A percentile compares a stretch with the other conserved stretches of the same genome.
Conservation (phyloP, 352 stramenopile species). For the Aphanomyces euteiches region DNA sequence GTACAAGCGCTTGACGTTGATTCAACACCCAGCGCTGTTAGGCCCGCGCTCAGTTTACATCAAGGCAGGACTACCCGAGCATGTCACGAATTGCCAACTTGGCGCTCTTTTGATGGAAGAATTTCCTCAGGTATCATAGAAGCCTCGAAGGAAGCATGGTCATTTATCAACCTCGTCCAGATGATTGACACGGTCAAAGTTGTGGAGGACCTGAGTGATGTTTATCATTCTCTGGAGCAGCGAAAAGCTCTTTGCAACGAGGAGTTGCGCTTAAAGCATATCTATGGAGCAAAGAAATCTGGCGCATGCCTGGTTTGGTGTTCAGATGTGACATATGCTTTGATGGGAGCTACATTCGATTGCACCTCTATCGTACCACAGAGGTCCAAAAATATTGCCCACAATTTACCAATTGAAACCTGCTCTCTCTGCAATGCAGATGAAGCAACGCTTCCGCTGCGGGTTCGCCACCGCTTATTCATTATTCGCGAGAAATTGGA, state of each 20-base stretch:
- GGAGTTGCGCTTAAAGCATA: slow-evolving; percentile 46
- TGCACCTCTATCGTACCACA: neutral
- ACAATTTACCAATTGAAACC: too few relatives aligned
- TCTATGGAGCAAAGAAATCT: slow-evolving; percentile 55
- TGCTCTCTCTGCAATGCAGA: too few relatives aligned
- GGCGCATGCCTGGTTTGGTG: slow-evolving; percentile 61
- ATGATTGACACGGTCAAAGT: slow-evolving; percentile 56
- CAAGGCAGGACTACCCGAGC: slow-evolving; percentile 48
- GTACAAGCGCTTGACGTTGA: slow-evolving; percentile 41
- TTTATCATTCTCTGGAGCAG: slow-evolving; percentile 52
- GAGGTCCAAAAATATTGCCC: too few relatives aligned
- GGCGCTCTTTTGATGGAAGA: too few relatives aligned
- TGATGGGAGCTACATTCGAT: neutral
- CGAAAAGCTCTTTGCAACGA: slow-evolving; percentile 45
- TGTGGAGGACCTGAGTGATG: slow-evolving; percentile 52
- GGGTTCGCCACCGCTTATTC: too few relatives aligned
- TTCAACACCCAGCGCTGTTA: slow-evolving; percentile 63
- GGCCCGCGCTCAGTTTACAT: slow-evolving; percentile 67
- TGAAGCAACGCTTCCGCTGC: too few relatives aligned
- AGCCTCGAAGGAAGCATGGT: too few relatives aligned
- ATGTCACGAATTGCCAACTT: slow-evolving; percentile 38
- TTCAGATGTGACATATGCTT: slow-evolving; percentile 33
- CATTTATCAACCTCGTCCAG: neutral
- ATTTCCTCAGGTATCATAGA: too few relatives aligned
- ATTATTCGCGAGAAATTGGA: too few relatives aligned